A percentile compares a stretch with the other conserved stretches of the same genome.
Evolutionary conservation across 305 asterid genomes (phyloP).

Genomic region (Caryopteris hybrid): DNA sequence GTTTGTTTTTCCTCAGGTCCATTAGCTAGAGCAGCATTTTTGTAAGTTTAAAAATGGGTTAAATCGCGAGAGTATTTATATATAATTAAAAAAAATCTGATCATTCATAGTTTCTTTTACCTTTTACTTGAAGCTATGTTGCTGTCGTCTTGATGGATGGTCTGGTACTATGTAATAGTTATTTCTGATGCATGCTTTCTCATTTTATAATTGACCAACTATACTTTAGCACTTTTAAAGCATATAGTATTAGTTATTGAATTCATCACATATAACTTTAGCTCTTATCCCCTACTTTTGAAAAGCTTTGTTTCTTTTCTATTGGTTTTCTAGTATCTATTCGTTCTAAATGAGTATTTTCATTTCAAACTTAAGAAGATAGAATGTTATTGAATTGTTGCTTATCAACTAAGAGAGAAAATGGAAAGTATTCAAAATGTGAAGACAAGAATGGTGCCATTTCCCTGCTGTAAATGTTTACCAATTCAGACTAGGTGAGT

Average conservation of each 20-base stretch:
- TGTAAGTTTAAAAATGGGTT: neutral
- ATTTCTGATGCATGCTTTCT: neutral
- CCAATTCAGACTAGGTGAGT: too few relatives aligned
- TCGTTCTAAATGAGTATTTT: neutral
- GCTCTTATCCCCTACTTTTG: neutral
- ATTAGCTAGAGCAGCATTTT: neutral
- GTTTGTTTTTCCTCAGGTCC: neutral
- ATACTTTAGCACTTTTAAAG: neutral
- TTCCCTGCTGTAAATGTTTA: slow-evolving; percentile 4
- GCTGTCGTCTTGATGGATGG: neutral
- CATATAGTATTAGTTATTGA: neutral
- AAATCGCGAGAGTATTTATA: neutral
- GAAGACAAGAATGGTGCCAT: neutral
- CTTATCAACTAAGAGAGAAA: neutral
- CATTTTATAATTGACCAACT: neutral
- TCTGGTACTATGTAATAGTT: neutral
- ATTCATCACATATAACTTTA: neutral
- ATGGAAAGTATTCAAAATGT: neutral
- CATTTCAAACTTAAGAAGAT: neutral
- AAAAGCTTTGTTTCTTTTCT: neutral
- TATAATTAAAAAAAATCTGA: neutral
- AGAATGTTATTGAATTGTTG: neutral
- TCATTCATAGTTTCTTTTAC: neutral
- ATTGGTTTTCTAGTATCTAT: neutral
- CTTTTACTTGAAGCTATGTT: neutral